Evolutionary conservation across 768 basidiomycete genomes (phyloP).

Genomic region (Russula emetica): DNA sequence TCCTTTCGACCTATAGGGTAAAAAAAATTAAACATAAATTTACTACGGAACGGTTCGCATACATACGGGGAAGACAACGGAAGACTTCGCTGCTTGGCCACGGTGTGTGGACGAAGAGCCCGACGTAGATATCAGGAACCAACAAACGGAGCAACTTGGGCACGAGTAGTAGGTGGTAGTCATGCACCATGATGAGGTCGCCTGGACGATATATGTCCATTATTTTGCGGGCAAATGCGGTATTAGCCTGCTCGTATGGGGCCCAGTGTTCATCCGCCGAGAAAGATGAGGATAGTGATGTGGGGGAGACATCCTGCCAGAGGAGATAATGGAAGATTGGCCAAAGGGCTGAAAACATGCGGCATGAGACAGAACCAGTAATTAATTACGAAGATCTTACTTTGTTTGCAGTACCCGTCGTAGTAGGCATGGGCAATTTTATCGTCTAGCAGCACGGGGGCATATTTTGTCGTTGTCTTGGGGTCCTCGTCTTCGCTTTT

Average conservation of each 20-base stretch:
- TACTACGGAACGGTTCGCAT: constrained; percentile 8
- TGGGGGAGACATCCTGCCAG: constrained; percentile 84
- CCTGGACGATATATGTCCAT: constrained; percentile 60
- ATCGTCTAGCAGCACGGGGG: constrained; percentile 90
- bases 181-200: constrained; percentile 90
- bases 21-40: constrained; percentile 15
- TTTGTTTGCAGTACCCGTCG: constrained; percentile 97
- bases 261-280: constrained; percentile 75
- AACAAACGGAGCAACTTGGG: constrained; percentile 77
- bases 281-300: constrained; percentile 72
- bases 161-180: constrained; percentile 92
- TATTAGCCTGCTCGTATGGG: constrained; percentile 77
- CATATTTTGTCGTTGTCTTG: constrained; percentile 63
- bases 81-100: constrained; percentile 98
- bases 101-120: constrained; percentile 95
- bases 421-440: constrained; percentile 90
- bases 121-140: constrained; percentile 66
- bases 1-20: constrained; percentile 67
- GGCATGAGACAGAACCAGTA: not conserved
- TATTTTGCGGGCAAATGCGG: constrained; percentile 72
- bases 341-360: constrained; percentile 70
- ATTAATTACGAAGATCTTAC: constrained; percentile 45
- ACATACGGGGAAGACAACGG: constrained; percentile 83
- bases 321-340: constrained; percentile 97
- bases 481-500: constrained; percentile 54